Conservation (phyloP, 352 stramenopile genomes). For the Globisporangium parvum region DNA sequence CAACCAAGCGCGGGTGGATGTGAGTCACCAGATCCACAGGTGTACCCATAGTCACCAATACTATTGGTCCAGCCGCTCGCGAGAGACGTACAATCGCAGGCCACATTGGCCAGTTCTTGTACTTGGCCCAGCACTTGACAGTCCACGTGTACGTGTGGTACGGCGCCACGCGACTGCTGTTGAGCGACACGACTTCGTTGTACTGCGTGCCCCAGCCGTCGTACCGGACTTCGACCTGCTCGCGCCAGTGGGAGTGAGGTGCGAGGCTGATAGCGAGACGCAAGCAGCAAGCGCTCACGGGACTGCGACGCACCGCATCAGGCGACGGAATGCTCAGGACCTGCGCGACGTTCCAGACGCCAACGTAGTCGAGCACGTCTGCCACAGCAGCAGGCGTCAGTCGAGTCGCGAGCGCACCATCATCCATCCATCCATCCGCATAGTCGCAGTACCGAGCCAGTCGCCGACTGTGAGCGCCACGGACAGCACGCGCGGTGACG, state of each 20-base stretch:
- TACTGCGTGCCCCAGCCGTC: constrained; percentile 56
- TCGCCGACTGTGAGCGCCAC: constrained; percentile 10
- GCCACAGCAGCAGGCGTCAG: neutral
- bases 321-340: constrained; percentile 10
- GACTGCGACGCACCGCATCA: constrained; percentile 2
- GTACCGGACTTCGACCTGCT: constrained; percentile 61
- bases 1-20: too few species aligned
- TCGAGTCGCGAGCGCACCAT: too few species aligned
- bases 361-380: constrained; percentile 18
- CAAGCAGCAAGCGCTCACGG: neutral
- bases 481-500: constrained; percentile 5
- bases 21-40: too few species aligned
- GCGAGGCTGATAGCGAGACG: neutral
- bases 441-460: constrained; percentile 12
- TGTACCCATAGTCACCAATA: too few species aligned
- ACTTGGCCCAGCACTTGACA: constrained; percentile 81
- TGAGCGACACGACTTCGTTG: constrained; percentile 51
- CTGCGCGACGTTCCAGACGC: constrained; percentile 15
- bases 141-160: constrained; percentile 75
- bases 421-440: too few species aligned
- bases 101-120: constrained; percentile 74
- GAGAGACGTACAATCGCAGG: constrained; percentile 44
- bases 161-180: constrained; percentile 55
- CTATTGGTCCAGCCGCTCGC: too few species aligned
- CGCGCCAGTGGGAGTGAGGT: neutral